Conservation (phyloP, 371 early-diverging fungal species). For the Mortierella sp. region DNA sequence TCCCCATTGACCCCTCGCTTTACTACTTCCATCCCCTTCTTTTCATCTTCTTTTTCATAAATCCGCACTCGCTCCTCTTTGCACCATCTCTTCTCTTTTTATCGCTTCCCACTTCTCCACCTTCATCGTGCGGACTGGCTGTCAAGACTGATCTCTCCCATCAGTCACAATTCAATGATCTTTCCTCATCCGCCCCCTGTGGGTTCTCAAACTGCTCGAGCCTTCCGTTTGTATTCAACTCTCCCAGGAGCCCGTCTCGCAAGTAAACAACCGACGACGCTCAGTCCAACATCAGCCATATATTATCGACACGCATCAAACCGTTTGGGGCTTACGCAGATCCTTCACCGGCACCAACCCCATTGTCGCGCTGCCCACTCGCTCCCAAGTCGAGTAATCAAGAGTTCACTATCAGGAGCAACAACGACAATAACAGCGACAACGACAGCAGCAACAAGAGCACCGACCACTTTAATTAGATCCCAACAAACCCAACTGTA, state of each 20-base stretch:
- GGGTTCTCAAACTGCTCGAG: conserved; percentile 3
- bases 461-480: not conserved
- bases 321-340: not conserved
- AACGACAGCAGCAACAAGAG: not conserved
- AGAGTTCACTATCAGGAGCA: not conserved
- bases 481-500: conserved; percentile 16
- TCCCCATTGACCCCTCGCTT: not conserved
- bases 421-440: not conserved
- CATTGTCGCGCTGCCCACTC: not conserved
- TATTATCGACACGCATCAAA: not conserved
- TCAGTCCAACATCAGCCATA: not conserved
- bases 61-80: not conserved
- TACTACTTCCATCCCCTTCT: conserved; percentile 6
- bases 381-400: not conserved
- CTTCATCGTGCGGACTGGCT: not conserved
- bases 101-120: not conserved
- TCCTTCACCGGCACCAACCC: not conserved
- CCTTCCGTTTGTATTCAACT: not conserved
- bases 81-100: not conserved
- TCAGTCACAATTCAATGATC: conserved; percentile 3
- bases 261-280: not conserved
- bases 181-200: not conserved
- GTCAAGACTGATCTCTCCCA: conserved; percentile 12
- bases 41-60: conserved; percentile 1
- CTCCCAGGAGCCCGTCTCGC: not conserved